Base-by-base conservation (phyloP, 768 basidiomycete species). In the Boletus subparvulus region DNA sequence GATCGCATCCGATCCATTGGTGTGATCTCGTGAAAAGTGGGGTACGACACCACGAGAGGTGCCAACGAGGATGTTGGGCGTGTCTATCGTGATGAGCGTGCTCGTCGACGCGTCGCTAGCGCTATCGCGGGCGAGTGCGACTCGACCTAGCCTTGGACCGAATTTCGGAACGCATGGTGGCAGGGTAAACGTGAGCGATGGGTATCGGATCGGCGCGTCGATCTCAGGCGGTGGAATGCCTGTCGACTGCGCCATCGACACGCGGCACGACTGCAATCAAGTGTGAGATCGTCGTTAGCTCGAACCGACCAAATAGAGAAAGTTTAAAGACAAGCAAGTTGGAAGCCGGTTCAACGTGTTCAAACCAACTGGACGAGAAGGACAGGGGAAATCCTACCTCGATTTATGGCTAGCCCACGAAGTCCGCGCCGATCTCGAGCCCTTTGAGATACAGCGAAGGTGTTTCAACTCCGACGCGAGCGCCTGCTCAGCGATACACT, bases 1-100 rank as follows among this genome's bases (percentile, higher is more conserved):
- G 33, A 90, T 79, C 1, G 83, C 77, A 10, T 72, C 61, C 1
- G 81, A 81, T 30, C 61, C 59, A 19, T 65, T 63, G 24, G 78
- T 70, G 54, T 88, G 82, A 63, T 90, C 89, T 43, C 82, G 74
- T 8, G 88, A 85, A 6, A 92, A 74, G 69, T 93, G 91, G 0
- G 87, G 86, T 0, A 93, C 76, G 28, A 86, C 76, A 0, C 91
- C 91, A 14, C 91, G 83, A 42, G 87, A 87, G 5, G 90, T 90
- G 4, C 78, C 69, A 0, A 84, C 77, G 26, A 90, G 66, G 44
- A 88, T 56, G 3, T 78, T 80, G 1, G 91, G 91, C 0, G 90
- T 92, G 33, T 72, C 64, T 19, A 89, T 75, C 13, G 75, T 66
- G 42, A 82, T 66, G 21, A n/a, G 10, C 30, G 50, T 14, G 26